Conservation (phyloP, 257 asterid species). For the Knoxia roxburghii region DNA sequence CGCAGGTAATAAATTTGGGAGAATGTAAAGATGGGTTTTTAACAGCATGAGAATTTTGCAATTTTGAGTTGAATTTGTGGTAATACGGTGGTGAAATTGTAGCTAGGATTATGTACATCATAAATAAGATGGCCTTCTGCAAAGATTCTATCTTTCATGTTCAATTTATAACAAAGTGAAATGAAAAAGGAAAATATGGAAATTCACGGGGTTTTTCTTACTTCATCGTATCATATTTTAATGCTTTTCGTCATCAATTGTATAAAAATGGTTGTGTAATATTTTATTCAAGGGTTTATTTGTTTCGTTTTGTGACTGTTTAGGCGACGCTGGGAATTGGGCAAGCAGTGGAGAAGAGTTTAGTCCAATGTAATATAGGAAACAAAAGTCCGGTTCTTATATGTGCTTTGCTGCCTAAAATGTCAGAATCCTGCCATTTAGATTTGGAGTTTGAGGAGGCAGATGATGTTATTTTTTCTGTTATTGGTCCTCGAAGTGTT, state of each 20-base stretch:
- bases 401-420: conserved; percentile 57
- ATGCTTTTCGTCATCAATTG: too few relatives aligned
- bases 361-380: conserved; percentile 83
- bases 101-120: not conserved
- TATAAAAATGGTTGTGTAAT: not conserved
- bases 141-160: too few relatives aligned
- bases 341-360: conserved; percentile 33
- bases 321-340: conserved; percentile 86
- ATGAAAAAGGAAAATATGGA: not conserved
- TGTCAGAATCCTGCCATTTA: conserved; percentile 57
- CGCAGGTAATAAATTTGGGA: conserved; percentile 44
- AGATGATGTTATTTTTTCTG: conserved; percentile 81
- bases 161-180: not conserved
- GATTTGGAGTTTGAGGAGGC: conserved; percentile 90
- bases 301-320: conserved; percentile 15
- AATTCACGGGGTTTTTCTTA: not conserved
- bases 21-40: not conserved
- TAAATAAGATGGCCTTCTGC: not conserved
- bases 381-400: conserved; percentile 56
- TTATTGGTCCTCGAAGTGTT: conserved; percentile 69
- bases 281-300: conserved; percentile 1
- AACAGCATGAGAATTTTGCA: not conserved
- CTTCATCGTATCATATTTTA: too few relatives aligned
- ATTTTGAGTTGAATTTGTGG: not conserved
- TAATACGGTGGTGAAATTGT: not conserved